Evolutionary conservation across 805 yeast species (phyloP), one percentile per base, ranked within the genome.

Genomic region (Yamadazyma kitorensis): DNA sequence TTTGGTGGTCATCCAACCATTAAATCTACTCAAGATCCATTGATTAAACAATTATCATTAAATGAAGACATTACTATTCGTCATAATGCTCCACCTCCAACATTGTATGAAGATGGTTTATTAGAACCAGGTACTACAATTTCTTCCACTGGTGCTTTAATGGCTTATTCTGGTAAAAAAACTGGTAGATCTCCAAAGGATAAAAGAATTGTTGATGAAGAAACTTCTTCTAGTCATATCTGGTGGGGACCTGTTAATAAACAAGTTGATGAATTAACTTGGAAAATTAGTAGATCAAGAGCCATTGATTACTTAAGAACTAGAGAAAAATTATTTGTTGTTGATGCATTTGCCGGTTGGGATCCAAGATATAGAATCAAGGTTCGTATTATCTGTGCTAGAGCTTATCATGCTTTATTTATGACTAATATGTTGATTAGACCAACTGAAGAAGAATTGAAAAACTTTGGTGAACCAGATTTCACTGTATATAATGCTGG

Each of bases 191-290:
- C 97, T 22, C 98, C 98, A 60, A 86, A 85, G 72, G 98, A 91
- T 70, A 91, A 91, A 67, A 85, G 98, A 70, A 86, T 91, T 61
- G 97, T 91, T 44, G 97, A 89, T 54, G 98, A 93, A 71, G 83
- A 78, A 51, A 74, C 93, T 33, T 87, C 96, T 24, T 66, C 75
- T 41, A 75, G 86, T 39, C 71, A 89, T 55, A 79, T 91, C 51
- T 91, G 98, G 98, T 91, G 98, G 98, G 98, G 98, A 17, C 98
- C 98, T 2, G 98, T 91, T 49, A 91, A 91, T 72, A 87, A 85
- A 68, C 86, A 91, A 68, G 89, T 91, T 51, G 83, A 86, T 41
- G 95, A 87, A 66, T 80, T 82, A 59, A 88, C 96, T 15, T 91
- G 98, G 98, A 78, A 79, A 52, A 88, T 91, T 53, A 86, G 94